Evolutionary conservation across 2,329 filamentous ascomycete genomes (phyloP), one percentile per base, ranked within the genome.

Genomic region (Hypoxylon sp.): DNA sequence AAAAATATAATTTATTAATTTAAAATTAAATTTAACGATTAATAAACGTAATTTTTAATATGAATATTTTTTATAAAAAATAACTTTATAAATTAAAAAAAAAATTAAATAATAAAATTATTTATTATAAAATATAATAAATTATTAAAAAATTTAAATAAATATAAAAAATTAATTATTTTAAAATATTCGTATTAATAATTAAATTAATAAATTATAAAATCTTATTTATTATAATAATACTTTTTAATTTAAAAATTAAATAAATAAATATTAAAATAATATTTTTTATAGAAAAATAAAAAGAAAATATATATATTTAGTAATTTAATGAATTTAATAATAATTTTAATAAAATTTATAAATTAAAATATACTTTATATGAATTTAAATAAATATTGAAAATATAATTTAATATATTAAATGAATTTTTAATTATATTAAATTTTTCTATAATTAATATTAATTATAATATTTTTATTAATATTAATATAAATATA

Each of bases 181-280:
- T n/a, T n/a, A 55, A 63, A 19, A 63, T 3, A 0, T 63, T 63
- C 39, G 32, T 34, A 22, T 63, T 56, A 57, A 49, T 62, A 24
- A 19, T 62, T 10, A 62, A 62, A 54, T 22, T 48, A 19, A 62
- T 62, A 62, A 59, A 41, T 50, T 59, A 63, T 59, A 63, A 63
- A 41, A 15, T 43, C 28, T 30, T 59, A 19, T 63, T 63, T 34
- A 17, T 46, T 34, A 49, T 63, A 28, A 47, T 39, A 13, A 34
- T 34, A n/a, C 26, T 22, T 3, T 59, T 51, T 26, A 53, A 63
- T 15, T 50, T 63, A 24, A 44, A 63, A 59, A 7, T 63, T 6
- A 50, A 63, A 52, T 47, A 63, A 56, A 63, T 63, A 56, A 55
- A 60, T 46, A 22, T 60, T 28, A 39, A 37, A 26, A 55, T 39